Base-by-base conservation (phyloP, 1,284 basidiomycete species). In the Omphalotus olearius region DNA sequence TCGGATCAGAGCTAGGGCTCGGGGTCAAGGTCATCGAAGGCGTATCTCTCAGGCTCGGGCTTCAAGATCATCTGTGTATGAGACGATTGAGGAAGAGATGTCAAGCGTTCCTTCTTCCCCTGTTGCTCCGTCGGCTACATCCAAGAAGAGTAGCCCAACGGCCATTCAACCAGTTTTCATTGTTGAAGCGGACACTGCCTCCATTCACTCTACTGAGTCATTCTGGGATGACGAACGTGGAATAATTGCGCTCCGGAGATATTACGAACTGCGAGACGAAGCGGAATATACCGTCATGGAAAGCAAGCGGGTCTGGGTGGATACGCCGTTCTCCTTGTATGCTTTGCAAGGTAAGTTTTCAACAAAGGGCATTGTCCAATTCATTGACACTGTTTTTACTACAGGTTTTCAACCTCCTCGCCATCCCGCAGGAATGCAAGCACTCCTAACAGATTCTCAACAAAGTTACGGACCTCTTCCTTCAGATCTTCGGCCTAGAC, bases 11-110 rank as follows among this genome's bases (percentile, higher is more conserved):
- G 66, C 78, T 14, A 72, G 80, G 16, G 73, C 79, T 35, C 74
- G 78, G 14, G 83, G 84, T 1, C 74, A 78, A 40, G 83, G 85
- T 6, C 86, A 88, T 63, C 82, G 82, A 45, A 81, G 83, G 46
- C 78, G 84, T 2, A 76, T 80, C 45, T 88, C 86, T 10, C 75
- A 82, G 50, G 74, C 76, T 41, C 78, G 76, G 20, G 75, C 76
- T 11, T 85, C 85, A 9, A 74, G 83, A 2, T 71, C 80, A 0
- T 90, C 88, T 0, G 74, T 88, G 1, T 89, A 88, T 55, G 87
- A 89, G 62, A 89, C 84, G 0, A 91, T 91, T 50, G 74, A 87
- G 47, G 87, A 91, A 57, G 88, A 91, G 56, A 64, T 73, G 6
- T 72, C 73, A 1, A 69, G 66, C 45, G 68, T 74, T 1, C 26